Conservation (phyloP, 805 yeast genomes). For the Lipomyces yamanashiensis region DNA sequence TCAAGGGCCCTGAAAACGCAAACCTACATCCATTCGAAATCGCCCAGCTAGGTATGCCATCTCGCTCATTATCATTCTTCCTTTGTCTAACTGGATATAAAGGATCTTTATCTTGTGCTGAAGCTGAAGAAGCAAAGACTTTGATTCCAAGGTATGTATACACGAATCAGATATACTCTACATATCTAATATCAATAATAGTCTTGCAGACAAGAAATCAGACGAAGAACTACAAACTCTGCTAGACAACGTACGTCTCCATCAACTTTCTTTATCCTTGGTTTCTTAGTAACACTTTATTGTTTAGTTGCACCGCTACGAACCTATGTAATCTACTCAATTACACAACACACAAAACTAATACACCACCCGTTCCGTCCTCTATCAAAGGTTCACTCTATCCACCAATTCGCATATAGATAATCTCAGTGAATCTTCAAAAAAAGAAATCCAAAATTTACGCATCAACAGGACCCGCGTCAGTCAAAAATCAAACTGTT, state of each 20-base stretch:
- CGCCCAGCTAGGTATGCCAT: constrained; percentile 67
- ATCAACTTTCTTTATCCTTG: background rate
- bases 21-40: constrained; percentile 93
- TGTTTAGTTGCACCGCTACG: constrained; percentile 11
- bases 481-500: no score
- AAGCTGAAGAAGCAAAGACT: constrained; percentile 95
- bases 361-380: background rate
- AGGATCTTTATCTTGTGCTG: constrained; percentile 91
- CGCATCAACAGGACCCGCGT: no score
- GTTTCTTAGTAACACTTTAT: background rate
- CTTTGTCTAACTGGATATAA: background rate
- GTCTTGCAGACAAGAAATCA: constrained; percentile 76
- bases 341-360: background rate
- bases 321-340: constrained; percentile 3
- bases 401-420: no score
- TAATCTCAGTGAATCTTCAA: no score
- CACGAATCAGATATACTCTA: background rate
- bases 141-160: constrained; percentile 62
- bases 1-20: constrained; percentile 72
- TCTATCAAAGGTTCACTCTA: background rate
- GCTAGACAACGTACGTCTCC: constrained; percentile 77
- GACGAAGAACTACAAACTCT: constrained; percentile 87
- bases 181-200: constrained; percentile 37
- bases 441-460: no score
- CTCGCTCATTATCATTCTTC: background rate